Conservation (phyloP, 257 asterid genomes). For the Petunia secreta region DNA sequence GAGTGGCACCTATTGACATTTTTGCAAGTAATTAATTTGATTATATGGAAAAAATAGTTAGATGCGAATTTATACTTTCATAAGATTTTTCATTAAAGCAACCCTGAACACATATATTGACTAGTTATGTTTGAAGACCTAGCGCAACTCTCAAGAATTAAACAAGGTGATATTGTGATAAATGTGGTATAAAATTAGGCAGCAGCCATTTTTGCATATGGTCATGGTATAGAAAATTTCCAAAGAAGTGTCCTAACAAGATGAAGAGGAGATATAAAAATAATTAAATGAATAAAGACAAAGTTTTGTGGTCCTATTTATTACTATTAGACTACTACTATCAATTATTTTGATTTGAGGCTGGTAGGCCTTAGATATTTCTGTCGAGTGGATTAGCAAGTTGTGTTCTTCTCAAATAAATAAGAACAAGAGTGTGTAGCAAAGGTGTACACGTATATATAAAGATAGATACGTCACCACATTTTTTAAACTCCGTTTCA, state of each 20-base stretch:
- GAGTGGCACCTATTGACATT: not conserved
- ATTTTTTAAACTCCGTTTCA: too few species aligned
- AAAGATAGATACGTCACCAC: not conserved
- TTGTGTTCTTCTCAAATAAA: not conserved
- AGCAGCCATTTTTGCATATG: not conserved
- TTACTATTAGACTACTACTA: too few species aligned
- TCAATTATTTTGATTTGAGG: not conserved
- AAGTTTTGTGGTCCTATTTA: too few species aligned
- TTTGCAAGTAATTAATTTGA: not conserved
- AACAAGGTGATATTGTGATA: not conserved
- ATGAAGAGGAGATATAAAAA: not conserved
- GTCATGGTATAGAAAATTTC: not conserved
- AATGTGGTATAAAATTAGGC: not conserved
- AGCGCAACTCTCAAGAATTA: not conserved
- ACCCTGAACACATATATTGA: not conserved
- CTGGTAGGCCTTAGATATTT: not conserved
- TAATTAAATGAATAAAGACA: not conserved
- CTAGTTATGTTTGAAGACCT: not conserved
- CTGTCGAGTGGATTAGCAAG: not conserved
- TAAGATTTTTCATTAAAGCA: not conserved
- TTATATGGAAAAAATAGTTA: not conserved
- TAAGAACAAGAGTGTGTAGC: not conserved
- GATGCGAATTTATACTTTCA: too few species aligned
- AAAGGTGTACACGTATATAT: not conserved
- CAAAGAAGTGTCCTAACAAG: not conserved